Evolutionary conservation across 1,284 basidiomycete species (phyloP).

Genomic region (Kwoniella shivajii): DNA sequence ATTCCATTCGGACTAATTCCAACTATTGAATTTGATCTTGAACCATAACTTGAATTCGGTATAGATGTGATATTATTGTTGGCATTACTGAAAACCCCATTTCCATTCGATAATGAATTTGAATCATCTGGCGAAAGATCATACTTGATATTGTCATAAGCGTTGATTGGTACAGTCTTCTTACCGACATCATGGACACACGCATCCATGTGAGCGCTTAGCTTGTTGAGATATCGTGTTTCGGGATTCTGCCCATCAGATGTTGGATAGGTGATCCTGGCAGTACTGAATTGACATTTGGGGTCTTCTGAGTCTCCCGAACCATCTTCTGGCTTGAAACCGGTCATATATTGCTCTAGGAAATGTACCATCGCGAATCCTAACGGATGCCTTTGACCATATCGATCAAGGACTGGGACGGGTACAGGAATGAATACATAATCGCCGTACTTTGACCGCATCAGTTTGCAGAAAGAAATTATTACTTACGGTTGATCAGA

Average conservation of each 20-base stretch:
- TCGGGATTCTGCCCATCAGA: too few species aligned
- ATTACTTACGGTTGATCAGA: constrained; percentile 26
- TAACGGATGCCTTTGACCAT: constrained; percentile 23
- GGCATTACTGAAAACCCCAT: not conserved
- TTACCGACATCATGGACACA: too few species aligned
- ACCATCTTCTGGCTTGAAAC: not conserved
- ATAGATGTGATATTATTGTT: not conserved
- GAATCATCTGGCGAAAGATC: too few species aligned
- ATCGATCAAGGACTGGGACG: constrained; percentile 21
- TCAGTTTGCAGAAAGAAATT: too few species aligned
- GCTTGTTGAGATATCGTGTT: too few species aligned
- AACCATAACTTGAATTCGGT: not conserved
- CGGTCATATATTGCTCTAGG: constrained; percentile 20
- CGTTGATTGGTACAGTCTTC: too few species aligned
- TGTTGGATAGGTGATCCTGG: not conserved
- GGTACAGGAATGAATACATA: not conserved
- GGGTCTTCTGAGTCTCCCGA: not conserved
- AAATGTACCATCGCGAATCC: constrained; percentile 22
- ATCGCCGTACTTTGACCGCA: too few species aligned
- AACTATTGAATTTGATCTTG: not conserved
- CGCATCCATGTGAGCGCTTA: too few species aligned
- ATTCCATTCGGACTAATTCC: constrained; percentile 5
- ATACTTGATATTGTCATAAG: too few species aligned
- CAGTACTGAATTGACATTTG: not conserved
- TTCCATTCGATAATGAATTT: not conserved